These are phyloP conservation scores for Cladobotryum mycophilum DNA, from an alignment of 2,329 filamentous ascomycete species.

Conservation along the genomic window DNA sequence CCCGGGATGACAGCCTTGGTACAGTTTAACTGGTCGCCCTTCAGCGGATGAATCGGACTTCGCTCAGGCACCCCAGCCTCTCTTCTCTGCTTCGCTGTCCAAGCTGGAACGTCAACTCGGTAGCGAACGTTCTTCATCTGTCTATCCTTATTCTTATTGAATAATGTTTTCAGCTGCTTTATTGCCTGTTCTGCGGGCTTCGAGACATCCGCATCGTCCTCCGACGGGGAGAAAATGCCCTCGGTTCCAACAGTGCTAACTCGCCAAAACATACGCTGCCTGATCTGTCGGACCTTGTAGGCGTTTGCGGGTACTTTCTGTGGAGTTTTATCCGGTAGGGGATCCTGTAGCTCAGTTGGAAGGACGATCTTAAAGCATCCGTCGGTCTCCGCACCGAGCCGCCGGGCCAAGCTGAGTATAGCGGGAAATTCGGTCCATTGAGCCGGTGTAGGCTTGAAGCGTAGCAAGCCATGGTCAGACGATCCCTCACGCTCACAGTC, in stretches of 20 bases:
- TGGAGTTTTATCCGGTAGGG: conserved; percentile 26
- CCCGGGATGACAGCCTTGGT: conserved; percentile 34
- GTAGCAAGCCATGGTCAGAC: conserved; percentile 25
- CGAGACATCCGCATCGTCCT: conserved; percentile 19
- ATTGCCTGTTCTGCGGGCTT: conserved; percentile 23
- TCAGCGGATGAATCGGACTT: conserved; percentile 32
- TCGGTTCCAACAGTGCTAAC: conserved; percentile 29
- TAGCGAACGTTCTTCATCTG: conserved; percentile 34
- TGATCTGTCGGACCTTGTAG: conserved; percentile 29
- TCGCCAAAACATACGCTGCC: conserved; percentile 31
- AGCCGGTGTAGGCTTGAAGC: conserved; percentile 27
- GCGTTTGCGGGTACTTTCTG: conserved; percentile 29
- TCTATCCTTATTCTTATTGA: conserved; percentile 28
- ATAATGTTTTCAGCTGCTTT: conserved; percentile 29
- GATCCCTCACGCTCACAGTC: conserved; percentile 27
- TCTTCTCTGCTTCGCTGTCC: conserved; percentile 29
- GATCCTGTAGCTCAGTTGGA: conserved; percentile 24
- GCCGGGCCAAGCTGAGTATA: conserved; percentile 27
- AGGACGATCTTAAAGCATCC: conserved; percentile 35
- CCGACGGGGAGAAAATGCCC: conserved; percentile 25
- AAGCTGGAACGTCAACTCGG: conserved; percentile 33
- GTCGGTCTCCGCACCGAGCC: conserved; percentile 25
- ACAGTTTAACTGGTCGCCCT: conserved; percentile 30
- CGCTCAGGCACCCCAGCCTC: conserved; percentile 30
- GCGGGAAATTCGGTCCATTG: conserved; percentile 33